These are phyloP conservation scores for Saccharomycopsis synnaedendra DNA, from an alignment of 805 yeast genomes.

Conservation along the genomic window DNA sequence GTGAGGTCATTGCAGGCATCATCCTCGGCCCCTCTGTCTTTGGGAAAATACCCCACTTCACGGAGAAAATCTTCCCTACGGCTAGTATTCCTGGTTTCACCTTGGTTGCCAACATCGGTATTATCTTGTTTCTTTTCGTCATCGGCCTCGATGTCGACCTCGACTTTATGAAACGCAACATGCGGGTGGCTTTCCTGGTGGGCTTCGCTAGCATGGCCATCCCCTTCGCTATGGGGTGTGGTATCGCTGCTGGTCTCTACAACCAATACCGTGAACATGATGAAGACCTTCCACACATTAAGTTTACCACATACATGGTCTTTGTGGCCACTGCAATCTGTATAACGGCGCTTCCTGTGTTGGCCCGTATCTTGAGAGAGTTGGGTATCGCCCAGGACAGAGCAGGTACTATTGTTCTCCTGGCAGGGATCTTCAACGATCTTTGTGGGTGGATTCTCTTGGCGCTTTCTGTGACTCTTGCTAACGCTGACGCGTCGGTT, in stretches of 20 bases:
- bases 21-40: conserved; percentile 65
- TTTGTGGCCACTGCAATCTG: conserved; percentile 78
- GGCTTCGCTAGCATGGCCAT: conserved; percentile 64
- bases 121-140: conserved; percentile 62
- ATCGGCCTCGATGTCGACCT: conserved; percentile 75
- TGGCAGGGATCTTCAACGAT: conserved; percentile 77
- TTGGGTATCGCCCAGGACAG: conserved; percentile 58
- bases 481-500: conserved; percentile 59
- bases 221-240: conserved; percentile 74
- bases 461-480: conserved; percentile 66
- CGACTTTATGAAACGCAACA: conserved; percentile 47
- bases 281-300: conserved; percentile 25
- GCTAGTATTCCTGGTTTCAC: conserved; percentile 54
- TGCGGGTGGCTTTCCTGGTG: conserved; percentile 51
- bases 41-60: conserved; percentile 61
- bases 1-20: conserved; percentile 72
- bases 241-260: conserved; percentile 57
- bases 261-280: conserved; percentile 34
- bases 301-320: conserved; percentile 67
- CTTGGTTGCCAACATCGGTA: conserved; percentile 62
- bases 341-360: conserved; percentile 78
- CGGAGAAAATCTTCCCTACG: conserved; percentile 51
- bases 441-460: conserved; percentile 72
- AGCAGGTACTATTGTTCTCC: conserved; percentile 62
- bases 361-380: conserved; percentile 70